These are phyloP conservation scores for Euphorbia pulcherrima DNA, from an alignment of 345 rosid genomes.

Conservation along the genomic window DNA sequence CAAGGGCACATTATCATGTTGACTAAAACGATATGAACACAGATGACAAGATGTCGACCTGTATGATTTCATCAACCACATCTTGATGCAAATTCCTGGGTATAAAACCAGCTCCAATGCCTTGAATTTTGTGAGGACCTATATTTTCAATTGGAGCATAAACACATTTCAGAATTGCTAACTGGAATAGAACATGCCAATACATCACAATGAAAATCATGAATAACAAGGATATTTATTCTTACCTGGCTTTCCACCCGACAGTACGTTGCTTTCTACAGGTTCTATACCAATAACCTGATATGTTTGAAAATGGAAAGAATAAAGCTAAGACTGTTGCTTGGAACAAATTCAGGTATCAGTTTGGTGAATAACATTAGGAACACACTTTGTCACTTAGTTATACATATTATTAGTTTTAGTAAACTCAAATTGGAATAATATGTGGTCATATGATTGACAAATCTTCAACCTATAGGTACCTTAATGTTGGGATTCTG, in stretches of 20 bases:
- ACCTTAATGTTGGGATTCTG: slow-evolving; percentile 32
- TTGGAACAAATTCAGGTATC: background rate
- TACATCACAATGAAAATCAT: background rate
- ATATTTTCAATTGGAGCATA: slow-evolving; percentile 20
- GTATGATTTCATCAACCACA: slow-evolving; percentile 78
- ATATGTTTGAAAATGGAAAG: slow-evolving; percentile 8
- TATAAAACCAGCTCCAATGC: slow-evolving; percentile 97
- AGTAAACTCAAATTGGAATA: background rate
- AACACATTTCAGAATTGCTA: background rate
- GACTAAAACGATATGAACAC: slow-evolving; percentile 7
- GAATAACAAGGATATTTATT: background rate
- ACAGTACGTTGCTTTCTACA: slow-evolving; percentile 30
- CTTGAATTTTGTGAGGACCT: slow-evolving; percentile 99
- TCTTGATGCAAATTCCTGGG: slow-evolving; percentile 73
- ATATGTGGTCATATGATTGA: background rate
- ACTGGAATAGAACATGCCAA: background rate
- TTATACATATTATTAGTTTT: slow-evolving; percentile 7
- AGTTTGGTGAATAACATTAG: background rate
- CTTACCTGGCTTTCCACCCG: slow-evolving; percentile 35
- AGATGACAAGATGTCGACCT: slow-evolving; percentile 38
- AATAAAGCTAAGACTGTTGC: background rate
- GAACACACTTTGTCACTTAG: slow-evolving; percentile 6
- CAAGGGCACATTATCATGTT: background rate
- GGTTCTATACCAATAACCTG: slow-evolving; percentile 36
- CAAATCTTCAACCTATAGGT: slow-evolving; percentile 14